A percentile compares a stretch with the other conserved stretches of the same genome.
These are phyloP conservation scores for Trametes maxima DNA, from an alignment of 768 basidiomycete species.

Conservation along the genomic window DNA sequence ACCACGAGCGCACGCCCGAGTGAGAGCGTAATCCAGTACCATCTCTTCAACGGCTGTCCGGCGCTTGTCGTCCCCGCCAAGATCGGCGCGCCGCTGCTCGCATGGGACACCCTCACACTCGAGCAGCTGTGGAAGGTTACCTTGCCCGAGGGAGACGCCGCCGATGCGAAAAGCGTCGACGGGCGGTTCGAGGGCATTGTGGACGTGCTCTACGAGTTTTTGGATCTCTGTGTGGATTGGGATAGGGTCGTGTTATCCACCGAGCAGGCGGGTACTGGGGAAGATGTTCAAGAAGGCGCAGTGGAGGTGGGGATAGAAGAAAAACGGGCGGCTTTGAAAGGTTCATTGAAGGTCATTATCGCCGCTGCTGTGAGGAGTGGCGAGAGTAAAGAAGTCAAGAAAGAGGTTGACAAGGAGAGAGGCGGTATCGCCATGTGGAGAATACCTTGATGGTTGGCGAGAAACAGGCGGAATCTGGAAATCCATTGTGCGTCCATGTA, in stretches of 20 bases:
- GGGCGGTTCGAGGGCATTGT: conserved; percentile 53
- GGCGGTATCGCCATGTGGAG: conserved; percentile 70
- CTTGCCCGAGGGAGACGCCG: conserved; percentile 39
- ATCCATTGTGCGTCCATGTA: background rate
- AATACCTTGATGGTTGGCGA: conserved; percentile 45
- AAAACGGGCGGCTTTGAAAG: conserved; percentile 46
- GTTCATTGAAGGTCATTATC: conserved; percentile 53
- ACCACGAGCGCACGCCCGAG: conserved; percentile 57
- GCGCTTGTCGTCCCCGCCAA: conserved; percentile 61
- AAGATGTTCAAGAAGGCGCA: conserved; percentile 24
- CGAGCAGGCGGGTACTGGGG: conserved; percentile 20
- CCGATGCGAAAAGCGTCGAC: conserved; percentile 36
- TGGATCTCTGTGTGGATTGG: conserved; percentile 68
- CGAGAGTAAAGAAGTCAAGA: conserved; percentile 54
- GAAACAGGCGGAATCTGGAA: background rate
- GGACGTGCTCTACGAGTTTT: conserved; percentile 55
- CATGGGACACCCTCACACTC: conserved; percentile 64
- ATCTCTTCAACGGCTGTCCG: conserved; percentile 62
- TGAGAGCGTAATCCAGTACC: conserved; percentile 65
- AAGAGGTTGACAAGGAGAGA: conserved; percentile 57
- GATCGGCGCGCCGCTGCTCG: conserved; percentile 60
- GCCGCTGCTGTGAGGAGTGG: conserved; percentile 57
- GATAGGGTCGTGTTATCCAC: conserved; percentile 45
- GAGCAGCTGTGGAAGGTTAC: conserved; percentile 57
- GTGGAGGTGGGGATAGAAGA: conserved; percentile 26